Evolutionary conservation across 2,329 filamentous ascomycete genomes (phyloP), one percentile per base, ranked within the genome.

Genomic region (Bipolaris gigantea): DNA sequence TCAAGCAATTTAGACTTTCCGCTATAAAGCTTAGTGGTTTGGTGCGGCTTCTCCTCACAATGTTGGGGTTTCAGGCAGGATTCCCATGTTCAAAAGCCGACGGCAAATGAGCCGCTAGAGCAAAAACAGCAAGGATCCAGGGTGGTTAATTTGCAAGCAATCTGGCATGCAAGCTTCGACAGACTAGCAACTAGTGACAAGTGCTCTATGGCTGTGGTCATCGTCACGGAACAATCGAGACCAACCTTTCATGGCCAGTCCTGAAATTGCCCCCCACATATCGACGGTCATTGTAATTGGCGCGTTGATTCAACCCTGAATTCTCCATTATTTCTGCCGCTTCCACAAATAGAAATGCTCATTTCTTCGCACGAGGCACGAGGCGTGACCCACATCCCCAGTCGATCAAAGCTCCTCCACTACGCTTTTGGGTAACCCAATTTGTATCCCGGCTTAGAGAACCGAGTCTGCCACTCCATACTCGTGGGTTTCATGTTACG

Each of bases 341-440:
- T n/a, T n/a, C n/a, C n/a, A n/a, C n/a, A n/a, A n/a, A n/a, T n/a
- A n/a, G n/a, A n/a, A n/a, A n/a, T n/a, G n/a, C n/a, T n/a, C n/a
- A n/a, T n/a, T n/a, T n/a, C n/a, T n/a, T n/a, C n/a, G n/a, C n/a
- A n/a, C n/a, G n/a, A n/a, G n/a, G n/a, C n/a, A n/a, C n/a, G n/a
- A 41, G 46, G 46, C 46, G 48, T 55, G 57, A 57, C 50, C 53
- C 55, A 51, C 46, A 40, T 51, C 36, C 27, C 46, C 19, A 46
- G 51, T 49, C 19, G 39, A 44, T 52, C 36, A 40, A 55, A 52
- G 55, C 55, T 52, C 50, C 58, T 56, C 59, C 59, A 64, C 67
- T 69, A 56, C 62, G 46, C 41, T 50, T 38, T 38, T 48, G 53
- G 38, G 46, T 50, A 64, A 63, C 66, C 21, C 63, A 67, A 65